Conservation (phyloP, 148 eudicot genomes). For the Vaccinium vitisidaea region DNA sequence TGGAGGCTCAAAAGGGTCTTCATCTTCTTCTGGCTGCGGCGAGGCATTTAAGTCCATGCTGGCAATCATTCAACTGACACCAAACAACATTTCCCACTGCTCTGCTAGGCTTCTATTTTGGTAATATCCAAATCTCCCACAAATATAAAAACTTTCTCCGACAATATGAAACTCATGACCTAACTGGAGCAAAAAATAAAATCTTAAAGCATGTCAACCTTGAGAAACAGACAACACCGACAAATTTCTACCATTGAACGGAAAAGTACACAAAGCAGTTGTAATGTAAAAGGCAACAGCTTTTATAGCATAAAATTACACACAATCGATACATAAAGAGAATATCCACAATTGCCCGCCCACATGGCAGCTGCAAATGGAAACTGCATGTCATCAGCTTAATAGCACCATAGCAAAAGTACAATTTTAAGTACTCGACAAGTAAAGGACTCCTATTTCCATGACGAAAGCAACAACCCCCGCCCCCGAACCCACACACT, state of each 20-base stretch:
- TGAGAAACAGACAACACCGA: constrained; percentile 3
- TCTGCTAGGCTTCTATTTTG: background rate
- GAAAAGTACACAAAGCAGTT: background rate
- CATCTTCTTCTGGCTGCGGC: constrained; percentile 90
- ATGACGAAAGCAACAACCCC: background rate
- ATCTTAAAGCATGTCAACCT: background rate
- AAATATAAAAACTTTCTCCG: background rate
- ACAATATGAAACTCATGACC: background rate
- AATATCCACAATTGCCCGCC: background rate
- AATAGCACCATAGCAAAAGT: background rate
- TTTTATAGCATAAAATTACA: background rate
- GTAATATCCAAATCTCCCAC: constrained; percentile 2
- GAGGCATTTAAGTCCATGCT: constrained; percentile 91
- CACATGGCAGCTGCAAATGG: background rate
- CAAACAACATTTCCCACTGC: constrained; percentile 25
- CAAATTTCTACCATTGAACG: background rate
- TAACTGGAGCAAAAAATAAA: background rate
- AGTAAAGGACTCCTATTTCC: background rate
- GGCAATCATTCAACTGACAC: constrained; percentile 37
- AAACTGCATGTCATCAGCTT: background rate
- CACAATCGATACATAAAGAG: background rate
- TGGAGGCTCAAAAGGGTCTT: constrained; percentile 53
- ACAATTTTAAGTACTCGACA: background rate
- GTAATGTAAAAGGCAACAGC: background rate
- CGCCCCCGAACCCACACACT: background rate